Conservation (phyloP, 2,329 filamentous ascomycete species). For the Epichloe sp. region DNA sequence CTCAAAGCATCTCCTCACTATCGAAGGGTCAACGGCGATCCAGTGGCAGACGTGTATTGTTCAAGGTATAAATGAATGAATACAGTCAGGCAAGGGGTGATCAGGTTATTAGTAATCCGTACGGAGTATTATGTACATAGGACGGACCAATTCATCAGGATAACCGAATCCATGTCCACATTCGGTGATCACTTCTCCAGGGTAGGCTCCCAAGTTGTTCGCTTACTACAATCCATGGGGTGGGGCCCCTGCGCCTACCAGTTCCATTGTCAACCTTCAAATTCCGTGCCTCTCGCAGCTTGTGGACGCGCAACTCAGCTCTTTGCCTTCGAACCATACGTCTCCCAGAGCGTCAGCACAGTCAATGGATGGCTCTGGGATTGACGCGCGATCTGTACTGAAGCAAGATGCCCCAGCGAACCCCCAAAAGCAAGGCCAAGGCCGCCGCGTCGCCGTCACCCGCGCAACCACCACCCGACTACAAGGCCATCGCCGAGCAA, state of each 20-base stretch:
- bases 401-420: constrained; percentile 15
- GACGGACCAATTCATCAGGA: no score
- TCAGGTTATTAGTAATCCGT: no score
- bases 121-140: no score
- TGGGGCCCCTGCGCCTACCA: not conserved
- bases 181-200: no score
- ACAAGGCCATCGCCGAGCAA: constrained; percentile 39
- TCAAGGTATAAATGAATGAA: no score
- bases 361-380: constrained; percentile 15
- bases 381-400: constrained; percentile 6
- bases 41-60: no score
- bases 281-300: not conserved
- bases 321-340: not conserved
- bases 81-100: no score
- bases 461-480: constrained; percentile 23
- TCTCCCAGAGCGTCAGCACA: constrained; percentile 7
- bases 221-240: no score
- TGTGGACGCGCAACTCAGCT: not conserved
- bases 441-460: constrained; percentile 8
- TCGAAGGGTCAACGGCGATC: no score
- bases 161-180: no score
- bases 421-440: constrained; percentile 14
- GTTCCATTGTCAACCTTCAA: not conserved
- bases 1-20: no score
- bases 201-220: no score